Evolutionary conservation across 768 basidiomycete genomes (phyloP).

Genomic region (Lentinus tigrinus): DNA sequence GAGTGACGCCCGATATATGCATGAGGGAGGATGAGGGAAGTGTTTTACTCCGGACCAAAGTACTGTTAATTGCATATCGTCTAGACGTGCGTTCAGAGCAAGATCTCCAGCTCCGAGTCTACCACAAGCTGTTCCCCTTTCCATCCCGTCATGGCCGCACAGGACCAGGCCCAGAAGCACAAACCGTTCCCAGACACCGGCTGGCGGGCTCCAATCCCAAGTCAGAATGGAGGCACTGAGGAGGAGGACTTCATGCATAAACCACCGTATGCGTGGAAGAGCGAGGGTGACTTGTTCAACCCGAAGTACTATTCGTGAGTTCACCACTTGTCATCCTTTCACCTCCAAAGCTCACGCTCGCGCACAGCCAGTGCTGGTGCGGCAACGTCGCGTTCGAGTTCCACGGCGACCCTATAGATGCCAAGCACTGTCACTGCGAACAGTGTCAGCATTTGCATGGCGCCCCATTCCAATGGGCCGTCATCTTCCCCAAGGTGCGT

Average conservation of each 20-base stretch:
- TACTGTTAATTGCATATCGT: too few relatives aligned
- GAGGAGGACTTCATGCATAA: conserved; percentile 31
- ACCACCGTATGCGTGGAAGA: conserved; percentile 30
- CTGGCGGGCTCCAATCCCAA: conserved; percentile 26
- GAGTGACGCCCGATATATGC: too few relatives aligned
- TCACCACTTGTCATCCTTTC: background rate
- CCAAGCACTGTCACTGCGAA: conserved; percentile 33
- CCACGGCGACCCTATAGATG: conserved; percentile 32
- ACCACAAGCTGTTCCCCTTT: too few relatives aligned
- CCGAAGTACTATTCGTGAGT: conserved; percentile 25
- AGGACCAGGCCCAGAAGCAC: conserved; percentile 2
- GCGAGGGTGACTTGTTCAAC: conserved; percentile 22
- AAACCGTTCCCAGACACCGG: conserved; percentile 27
- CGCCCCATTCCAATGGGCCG: conserved; percentile 36
- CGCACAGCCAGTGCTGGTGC: conserved; percentile 31
- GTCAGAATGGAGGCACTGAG: conserved; percentile 22
- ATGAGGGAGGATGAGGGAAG: too few relatives aligned
- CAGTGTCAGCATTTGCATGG: conserved; percentile 33
- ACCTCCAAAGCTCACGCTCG: too few relatives aligned
- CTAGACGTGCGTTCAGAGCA: too few relatives aligned
- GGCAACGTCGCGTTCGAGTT: conserved; percentile 31
- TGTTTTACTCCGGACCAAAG: too few relatives aligned
- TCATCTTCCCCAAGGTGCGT: conserved; percentile 33
- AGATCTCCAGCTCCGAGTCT: too few relatives aligned
- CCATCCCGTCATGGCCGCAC: background rate